Evolutionary conservation across 139 green algal genomes (phyloP).

Genomic region (Micractinium sp.): DNA sequence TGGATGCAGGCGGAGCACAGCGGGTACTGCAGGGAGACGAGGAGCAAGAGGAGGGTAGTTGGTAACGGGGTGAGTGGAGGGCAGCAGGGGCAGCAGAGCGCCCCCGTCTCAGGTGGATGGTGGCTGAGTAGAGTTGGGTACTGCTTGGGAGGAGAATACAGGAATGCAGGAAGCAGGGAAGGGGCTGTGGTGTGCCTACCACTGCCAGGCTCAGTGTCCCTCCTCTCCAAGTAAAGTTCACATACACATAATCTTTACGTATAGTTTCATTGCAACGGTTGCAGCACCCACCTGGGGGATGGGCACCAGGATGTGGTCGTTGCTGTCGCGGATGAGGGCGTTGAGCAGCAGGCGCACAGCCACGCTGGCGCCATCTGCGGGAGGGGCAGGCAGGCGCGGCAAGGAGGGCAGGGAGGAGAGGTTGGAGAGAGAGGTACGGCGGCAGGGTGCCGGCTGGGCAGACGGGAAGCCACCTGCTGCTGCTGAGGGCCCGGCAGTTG

Average conservation of each 20-base stretch:
- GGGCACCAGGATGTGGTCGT: slow-evolving; percentile 82
- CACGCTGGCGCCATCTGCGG: slow-evolving; percentile 76
- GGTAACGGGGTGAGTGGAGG: slow-evolving; percentile 88
- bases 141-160: neutral
- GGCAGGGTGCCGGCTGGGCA: neutral
- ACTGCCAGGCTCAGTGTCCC: no score
- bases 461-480: neutral
- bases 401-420: neutral
- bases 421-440: neutral
- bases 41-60: neutral
- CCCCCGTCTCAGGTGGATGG: no score
- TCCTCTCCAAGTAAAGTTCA: no score
- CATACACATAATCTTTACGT: no score
- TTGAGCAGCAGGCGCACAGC: slow-evolving; percentile 81
- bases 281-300: slow-evolving; percentile 60
- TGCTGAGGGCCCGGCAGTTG: no score
- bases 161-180: no score
- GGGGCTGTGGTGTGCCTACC: no score
- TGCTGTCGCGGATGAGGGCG: slow-evolving; percentile 65
- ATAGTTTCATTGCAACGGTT: no score
- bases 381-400: neutral
- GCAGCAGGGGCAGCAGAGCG: slow-evolving; percentile 89
- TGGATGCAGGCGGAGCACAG: slow-evolving; percentile 84
- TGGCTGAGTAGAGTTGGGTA: slow-evolving; percentile 83
- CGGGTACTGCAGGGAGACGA: slow-evolving; percentile 69